A percentile compares a stretch with the other conserved stretches of the same genome.
phyloP scores from a whole-genome alignment of 192 early-diverging fungal species.

The Haplosporangium gracile region DNA sequence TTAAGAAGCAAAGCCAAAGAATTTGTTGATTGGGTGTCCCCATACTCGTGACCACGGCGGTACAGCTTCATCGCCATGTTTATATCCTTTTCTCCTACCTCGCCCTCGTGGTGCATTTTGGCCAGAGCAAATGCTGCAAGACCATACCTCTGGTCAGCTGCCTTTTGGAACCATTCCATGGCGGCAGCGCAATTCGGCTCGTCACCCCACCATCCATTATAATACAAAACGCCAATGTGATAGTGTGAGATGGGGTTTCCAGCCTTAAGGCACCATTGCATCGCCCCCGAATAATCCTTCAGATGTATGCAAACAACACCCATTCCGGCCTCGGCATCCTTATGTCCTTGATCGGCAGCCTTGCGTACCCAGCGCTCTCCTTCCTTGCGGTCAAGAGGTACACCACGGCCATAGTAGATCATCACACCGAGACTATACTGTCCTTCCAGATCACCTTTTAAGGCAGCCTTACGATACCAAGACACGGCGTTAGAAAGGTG shows the following conservation, averaged over 20 bases:
- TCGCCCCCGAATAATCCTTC: background rate
- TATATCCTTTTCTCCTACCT: background rate
- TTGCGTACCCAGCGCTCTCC: conserved; percentile 1
- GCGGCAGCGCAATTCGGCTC: background rate
- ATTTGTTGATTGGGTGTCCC: background rate
- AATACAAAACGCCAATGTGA: background rate
- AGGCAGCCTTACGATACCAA: conserved; percentile 6
- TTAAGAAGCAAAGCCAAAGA: background rate
- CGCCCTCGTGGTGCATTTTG: background rate
- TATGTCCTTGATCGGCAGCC: conserved; percentile 22
- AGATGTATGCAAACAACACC: background rate
- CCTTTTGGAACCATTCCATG: background rate
- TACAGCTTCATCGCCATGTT: background rate
- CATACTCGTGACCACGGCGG: background rate
- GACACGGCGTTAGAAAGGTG: background rate
- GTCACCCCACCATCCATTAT: background rate
- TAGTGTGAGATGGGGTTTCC: background rate
- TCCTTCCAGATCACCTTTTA: background rate
- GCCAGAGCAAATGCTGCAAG: background rate
- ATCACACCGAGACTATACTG: conserved; percentile 8
- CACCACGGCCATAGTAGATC: conserved; percentile 9
- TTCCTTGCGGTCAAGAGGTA: background rate
- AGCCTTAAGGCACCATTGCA: background rate
- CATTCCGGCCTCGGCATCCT: background rate
- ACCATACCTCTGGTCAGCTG: background rate